Evolutionary conservation across 345 rosid genomes (phyloP).

Genomic region (Ailanthus altissimus): DNA sequence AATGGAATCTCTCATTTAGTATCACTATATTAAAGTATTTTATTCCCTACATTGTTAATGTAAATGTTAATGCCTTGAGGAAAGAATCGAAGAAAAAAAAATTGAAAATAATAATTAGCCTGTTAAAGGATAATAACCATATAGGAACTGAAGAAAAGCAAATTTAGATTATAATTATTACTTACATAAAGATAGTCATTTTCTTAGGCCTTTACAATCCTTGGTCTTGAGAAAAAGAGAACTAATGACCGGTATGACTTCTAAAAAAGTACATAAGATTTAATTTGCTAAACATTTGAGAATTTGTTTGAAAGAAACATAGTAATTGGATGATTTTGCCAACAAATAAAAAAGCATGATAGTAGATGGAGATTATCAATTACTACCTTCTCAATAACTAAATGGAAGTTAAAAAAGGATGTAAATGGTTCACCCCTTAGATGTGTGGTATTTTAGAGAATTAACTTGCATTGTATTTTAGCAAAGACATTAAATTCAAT

Average conservation of each 20-base stretch:
- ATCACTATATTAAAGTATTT: too few relatives aligned
- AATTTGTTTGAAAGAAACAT: conserved; percentile 46
- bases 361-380: neutral
- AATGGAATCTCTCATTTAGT: too few relatives aligned
- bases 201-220: neutral
- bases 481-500: too few relatives aligned
- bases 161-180: neutral
- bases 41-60: too few relatives aligned
- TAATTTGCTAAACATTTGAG: conserved; percentile 81
- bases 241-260: neutral
- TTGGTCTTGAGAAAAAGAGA: neutral
- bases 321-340: conserved; percentile 71
- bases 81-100: too few relatives aligned
- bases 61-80: too few relatives aligned
- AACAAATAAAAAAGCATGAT: conserved; percentile 34
- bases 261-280: conserved; percentile 58
- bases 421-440: too few relatives aligned
- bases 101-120: too few relatives aligned
- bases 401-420: too few relatives aligned
- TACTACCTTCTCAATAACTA: neutral
- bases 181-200: neutral
- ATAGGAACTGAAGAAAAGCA: neutral
- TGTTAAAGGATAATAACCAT: too few relatives aligned
- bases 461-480: too few relatives aligned
- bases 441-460: too few relatives aligned